Conservation (phyloP, 2,329 filamentous ascomycete species). For the Colletotrichum trifolii region DNA sequence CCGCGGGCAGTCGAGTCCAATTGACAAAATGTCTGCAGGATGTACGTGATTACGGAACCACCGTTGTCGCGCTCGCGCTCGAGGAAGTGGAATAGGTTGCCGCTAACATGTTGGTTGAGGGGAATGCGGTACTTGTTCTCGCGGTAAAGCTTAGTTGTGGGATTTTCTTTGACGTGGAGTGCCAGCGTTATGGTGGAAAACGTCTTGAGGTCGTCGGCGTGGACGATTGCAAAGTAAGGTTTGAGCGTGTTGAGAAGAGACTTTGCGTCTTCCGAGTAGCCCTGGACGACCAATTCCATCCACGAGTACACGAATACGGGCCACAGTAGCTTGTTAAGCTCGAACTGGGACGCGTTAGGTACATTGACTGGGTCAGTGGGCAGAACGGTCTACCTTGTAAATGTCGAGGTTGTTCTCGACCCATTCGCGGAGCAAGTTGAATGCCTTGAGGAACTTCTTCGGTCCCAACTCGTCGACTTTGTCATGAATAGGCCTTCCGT, state of each 20-base stretch:
- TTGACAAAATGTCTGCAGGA: conserved; percentile 72
- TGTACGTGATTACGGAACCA: conserved; percentile 79
- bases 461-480: conserved; percentile 77
- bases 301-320: conserved; percentile 95
- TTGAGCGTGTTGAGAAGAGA: conserved; percentile 78
- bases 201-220: conserved; percentile 81
- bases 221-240: conserved; percentile 77
- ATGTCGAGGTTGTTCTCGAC: conserved; percentile 92
- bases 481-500: conserved; percentile 78
- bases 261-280: conserved; percentile 77
- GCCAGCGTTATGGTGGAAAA: conserved; percentile 81
- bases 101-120: conserved; percentile 86
- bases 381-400: conserved; percentile 75
- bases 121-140: conserved; percentile 90
- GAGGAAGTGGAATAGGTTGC: conserved; percentile 86
- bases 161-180: conserved; percentile 81
- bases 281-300: conserved; percentile 79
- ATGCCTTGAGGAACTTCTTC: conserved; percentile 82
- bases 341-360: conserved; percentile 67
- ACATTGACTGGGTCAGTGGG: conserved; percentile 6
- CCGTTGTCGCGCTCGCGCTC: conserved; percentile 88
- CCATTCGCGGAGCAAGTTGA: conserved; percentile 80
- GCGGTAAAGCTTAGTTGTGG: conserved; percentile 82
- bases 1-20: conserved; percentile 69
- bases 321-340: conserved; percentile 89